Conservation (phyloP, 768 basidiomycete species). For the Porpolomopsis calyptriformis region DNA sequence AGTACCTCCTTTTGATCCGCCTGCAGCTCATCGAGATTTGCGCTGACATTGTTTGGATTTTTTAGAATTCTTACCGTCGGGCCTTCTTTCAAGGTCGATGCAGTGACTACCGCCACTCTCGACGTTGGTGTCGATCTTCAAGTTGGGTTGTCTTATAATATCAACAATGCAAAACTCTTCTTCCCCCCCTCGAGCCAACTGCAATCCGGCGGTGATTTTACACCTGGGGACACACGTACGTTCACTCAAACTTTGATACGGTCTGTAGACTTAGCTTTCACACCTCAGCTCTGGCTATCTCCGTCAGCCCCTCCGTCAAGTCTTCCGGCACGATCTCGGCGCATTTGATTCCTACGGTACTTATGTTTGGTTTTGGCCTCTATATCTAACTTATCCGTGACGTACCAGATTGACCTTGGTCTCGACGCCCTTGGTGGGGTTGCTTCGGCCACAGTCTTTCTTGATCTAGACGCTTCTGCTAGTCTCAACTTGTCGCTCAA, state of each 20-base stretch:
- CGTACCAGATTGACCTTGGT: neutral
- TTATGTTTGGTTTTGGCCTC: neutral
- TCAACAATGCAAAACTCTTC: slow-evolving; percentile 24
- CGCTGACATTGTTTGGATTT: neutral
- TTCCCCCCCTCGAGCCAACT: slow-evolving; percentile 25
- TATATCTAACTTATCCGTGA: neutral
- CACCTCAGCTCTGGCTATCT: slow-evolving; percentile 21
- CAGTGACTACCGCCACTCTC: slow-evolving; percentile 17
- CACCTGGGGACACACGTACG: slow-evolving; percentile 22
- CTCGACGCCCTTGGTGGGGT: slow-evolving; percentile 9
- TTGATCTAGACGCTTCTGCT: slow-evolving; percentile 20
- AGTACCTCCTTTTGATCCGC: too few relatives aligned
- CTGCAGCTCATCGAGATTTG: too few relatives aligned
- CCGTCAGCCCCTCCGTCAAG: slow-evolving; percentile 21
- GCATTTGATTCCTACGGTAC: slow-evolving; percentile 25
- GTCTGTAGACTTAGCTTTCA: neutral
- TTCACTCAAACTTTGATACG: slow-evolving; percentile 2
- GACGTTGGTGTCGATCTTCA: slow-evolving; percentile 24
- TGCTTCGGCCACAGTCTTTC: slow-evolving; percentile 11
- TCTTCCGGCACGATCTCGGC: slow-evolving; percentile 21
- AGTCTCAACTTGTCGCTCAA: slow-evolving; percentile 15
- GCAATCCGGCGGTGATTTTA: slow-evolving; percentile 18
- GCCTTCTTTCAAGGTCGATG: slow-evolving; percentile 29
- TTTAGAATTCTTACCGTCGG: slow-evolving; percentile 30
- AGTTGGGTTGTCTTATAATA: slow-evolving; percentile 23